Conservation (phyloP, 441 rosid species). For the Pelargonium australe region DNA sequence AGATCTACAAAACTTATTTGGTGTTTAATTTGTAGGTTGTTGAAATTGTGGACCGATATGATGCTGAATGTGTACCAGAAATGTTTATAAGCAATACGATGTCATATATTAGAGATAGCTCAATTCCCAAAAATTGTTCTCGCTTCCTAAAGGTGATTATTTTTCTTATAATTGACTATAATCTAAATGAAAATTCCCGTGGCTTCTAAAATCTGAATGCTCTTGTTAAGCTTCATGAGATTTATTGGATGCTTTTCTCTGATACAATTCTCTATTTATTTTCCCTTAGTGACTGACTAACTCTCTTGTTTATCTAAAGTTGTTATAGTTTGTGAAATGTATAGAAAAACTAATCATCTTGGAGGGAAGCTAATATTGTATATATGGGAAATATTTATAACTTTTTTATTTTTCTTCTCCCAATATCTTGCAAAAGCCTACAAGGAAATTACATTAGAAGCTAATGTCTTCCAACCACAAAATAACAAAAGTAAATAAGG, state of each 20-base stretch:
- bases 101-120: conserved; percentile 51
- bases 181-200: conserved; percentile 5
- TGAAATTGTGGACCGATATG: conserved; percentile 69
- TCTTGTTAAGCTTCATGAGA: not conserved
- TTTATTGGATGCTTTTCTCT: not conserved
- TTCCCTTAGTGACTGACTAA: not conserved
- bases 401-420: too few species aligned
- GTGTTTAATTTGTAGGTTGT: conserved; percentile 46
- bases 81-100: conserved; percentile 44
- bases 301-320: conserved; percentile 1
- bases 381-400: too few species aligned
- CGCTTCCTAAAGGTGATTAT: conserved; percentile 51
- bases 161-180: conserved; percentile 13
- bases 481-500: too few species aligned
- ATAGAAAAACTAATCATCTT: too few species aligned
- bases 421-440: too few species aligned
- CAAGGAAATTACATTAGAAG: too few species aligned
- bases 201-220: not conserved
- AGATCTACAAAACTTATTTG: conserved; percentile 1
- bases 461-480: too few species aligned
- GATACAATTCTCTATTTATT: not conserved
- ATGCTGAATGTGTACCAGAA: conserved; percentile 65
- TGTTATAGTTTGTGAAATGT: not conserved
- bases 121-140: conserved; percentile 61
- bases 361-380: too few species aligned